A percentile compares a stretch with the other conserved stretches of the same genome.
phyloP scores from a whole-genome alignment of 2,329 filamentous ascomycete genomes.

The Alternaria rosae region DNA sequence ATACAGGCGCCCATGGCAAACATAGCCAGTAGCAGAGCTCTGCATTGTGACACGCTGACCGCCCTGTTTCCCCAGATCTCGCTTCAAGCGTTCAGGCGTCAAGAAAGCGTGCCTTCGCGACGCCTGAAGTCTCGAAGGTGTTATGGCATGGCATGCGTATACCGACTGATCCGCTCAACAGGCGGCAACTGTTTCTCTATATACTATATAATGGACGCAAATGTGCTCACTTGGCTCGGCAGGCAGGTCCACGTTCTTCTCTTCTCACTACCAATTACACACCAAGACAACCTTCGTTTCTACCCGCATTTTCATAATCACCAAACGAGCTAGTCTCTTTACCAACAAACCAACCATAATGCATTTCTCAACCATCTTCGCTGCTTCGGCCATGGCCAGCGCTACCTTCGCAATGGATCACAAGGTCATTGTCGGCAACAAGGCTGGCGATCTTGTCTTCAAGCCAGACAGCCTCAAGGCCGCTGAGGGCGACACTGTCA shows the following conservation, averaged over 20 bases:
- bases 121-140: conserved; percentile 44
- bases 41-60: conserved; percentile 1
- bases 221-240: conserved; percentile 39
- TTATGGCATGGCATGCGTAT: conserved; percentile 40
- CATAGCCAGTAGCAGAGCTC: conserved; percentile 36
- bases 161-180: conserved; percentile 30
- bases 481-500: conserved; percentile 47
- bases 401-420: conserved; percentile 43
- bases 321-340: conserved; percentile 46
- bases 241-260: conserved; percentile 48
- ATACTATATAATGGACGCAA: conserved; percentile 48
- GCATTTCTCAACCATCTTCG: conserved; percentile 48
- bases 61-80: conserved; percentile 21
- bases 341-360: conserved; percentile 43
- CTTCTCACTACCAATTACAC: conserved; percentile 42
- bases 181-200: conserved; percentile 36
- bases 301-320: conserved; percentile 20
- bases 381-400: conserved; percentile 41
- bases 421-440: conserved; percentile 43
- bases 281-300: conserved; percentile 34
- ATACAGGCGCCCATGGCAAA: conserved; percentile 27
- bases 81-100: conserved; percentile 25
- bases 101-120: conserved; percentile 41
- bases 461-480: conserved; percentile 46
- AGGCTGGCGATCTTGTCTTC: conserved; percentile 39